Percentiles rank a stretch among this genome's conserved stretches.
Evolutionary conservation across 331 rosid genomes (phyloP).

Genomic region (Quercus lobata): DNA sequence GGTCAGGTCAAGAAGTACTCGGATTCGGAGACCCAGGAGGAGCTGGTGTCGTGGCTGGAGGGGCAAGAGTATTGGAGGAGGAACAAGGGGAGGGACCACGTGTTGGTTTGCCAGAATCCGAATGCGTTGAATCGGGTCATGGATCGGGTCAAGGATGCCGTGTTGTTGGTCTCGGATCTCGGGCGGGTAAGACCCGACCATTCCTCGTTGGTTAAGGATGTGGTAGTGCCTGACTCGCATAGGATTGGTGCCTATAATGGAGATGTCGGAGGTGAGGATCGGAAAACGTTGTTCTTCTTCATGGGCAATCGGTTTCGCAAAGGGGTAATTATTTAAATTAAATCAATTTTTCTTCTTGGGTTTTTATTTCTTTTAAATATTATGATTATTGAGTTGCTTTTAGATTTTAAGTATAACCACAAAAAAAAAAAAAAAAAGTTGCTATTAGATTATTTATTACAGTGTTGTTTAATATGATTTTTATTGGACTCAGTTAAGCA

Average conservation of each 20-base stretch:
- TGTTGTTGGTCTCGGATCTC: slow-evolving; percentile 73
- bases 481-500: no score
- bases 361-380: no score
- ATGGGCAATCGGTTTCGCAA: slow-evolving; percentile 95
- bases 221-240: slow-evolving; percentile 75
- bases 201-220: slow-evolving; percentile 81
- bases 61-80: slow-evolving; percentile 72
- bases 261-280: slow-evolving; percentile 37
- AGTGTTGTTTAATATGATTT: not conserved
- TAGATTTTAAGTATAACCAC: no score
- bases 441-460: not conserved
- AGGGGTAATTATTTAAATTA: slow-evolving; percentile 43
- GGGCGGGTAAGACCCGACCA: slow-evolving; percentile 68
- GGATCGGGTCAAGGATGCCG: slow-evolving; percentile 50
- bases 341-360: no score
- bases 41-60: slow-evolving; percentile 73
- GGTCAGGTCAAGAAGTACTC: slow-evolving; percentile 36
- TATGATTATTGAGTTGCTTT: not conserved
- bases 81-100: slow-evolving; percentile 74
- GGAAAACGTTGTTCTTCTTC: slow-evolving; percentile 70
- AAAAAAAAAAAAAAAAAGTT: not conserved
- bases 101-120: slow-evolving; percentile 79
- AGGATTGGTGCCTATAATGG: slow-evolving; percentile 52
- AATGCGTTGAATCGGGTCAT: slow-evolving; percentile 65
- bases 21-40: slow-evolving; percentile 83